Base-by-base conservation (phyloP, 306 rosid species). In the Hylodesmum podocarpum region DNA sequence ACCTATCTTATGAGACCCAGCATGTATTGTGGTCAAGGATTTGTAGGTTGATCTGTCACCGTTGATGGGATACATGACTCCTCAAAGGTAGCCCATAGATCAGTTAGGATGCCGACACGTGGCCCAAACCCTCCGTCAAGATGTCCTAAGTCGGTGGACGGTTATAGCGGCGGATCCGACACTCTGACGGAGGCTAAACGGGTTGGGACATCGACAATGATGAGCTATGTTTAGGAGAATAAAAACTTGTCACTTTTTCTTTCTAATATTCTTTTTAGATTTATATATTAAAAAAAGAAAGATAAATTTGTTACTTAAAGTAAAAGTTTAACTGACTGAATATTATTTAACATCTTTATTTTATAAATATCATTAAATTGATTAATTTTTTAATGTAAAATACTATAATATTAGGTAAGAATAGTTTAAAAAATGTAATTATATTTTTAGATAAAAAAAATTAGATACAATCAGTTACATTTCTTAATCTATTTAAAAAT, bases 131-230 rank as follows among this genome's bases (percentile, higher is more conserved):
- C 3, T 31, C 22, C 55, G 47, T 44, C 71, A 8, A 8, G 1
- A 62, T 22, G 70, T 80, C n/a, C 71, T n/a, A 43, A 1, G 50
- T 76, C 2, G 36, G 19, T 8, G 41, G 49, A 29, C 33, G 15
- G 39, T 57, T 27, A 16, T 47, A 65, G 73, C 77, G 54, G 65
- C 74, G 18, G 64, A 73, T 77, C 88, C 85, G 80, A 82, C 87
- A 73, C 75, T 71, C 24, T 22, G 70, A 80, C 72, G 54, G 79
- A 55, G 39, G 55, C 66, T 40, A 12, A n/a, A 57, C 82, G 69
- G 55, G 55, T 43, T 21, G 12, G 9, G 3, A 4, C 15, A 8
- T n/a, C 5, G 2, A 39, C 8, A 21, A 14, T 12, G 36, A 22
- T 4, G 22, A 6, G 31, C 24, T 12, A 24, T 15, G 16, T 11